Percentiles rank a stretch among this genome's conserved stretches.
These are phyloP conservation scores for Anethum foeniculum DNA, from an alignment of 140 eudicot genomes.

Conservation along the genomic window DNA sequence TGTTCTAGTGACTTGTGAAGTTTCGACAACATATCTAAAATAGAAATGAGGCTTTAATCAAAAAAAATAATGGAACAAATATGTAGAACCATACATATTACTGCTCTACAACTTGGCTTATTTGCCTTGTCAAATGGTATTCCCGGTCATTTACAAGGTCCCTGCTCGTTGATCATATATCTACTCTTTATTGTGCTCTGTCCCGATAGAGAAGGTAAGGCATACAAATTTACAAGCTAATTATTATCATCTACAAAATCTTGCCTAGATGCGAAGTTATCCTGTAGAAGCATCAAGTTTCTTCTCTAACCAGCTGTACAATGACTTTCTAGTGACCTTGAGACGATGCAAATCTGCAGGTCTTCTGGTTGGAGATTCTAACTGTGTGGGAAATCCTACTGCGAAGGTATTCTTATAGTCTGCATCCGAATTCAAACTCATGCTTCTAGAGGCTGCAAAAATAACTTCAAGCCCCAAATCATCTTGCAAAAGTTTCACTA, in stretches of 20 bases:
- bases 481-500: constrained; percentile 49
- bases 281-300: constrained; percentile 16
- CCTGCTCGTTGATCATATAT: neutral
- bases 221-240: neutral
- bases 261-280: constrained; percentile 12
- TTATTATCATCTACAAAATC: constrained; percentile 24
- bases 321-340: constrained; percentile 54
- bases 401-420: constrained; percentile 13
- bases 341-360: constrained; percentile 63
- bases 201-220: neutral
- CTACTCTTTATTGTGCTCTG: neutral
- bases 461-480: constrained; percentile 69
- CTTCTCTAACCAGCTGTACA: constrained; percentile 53
- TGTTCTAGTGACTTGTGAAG: neutral
- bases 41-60: constrained; percentile 13
- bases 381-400: constrained; percentile 13
- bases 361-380: constrained; percentile 49
- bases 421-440: constrained; percentile 21
- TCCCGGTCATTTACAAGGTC: neutral
- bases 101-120: neutral
- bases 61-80: neutral
- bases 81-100: neutral
- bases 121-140: neutral
- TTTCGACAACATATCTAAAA: neutral
- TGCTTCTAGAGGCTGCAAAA: constrained; percentile 17